Conservation (phyloP, 2,329 filamentous ascomycete genomes). For the Rhinocladiella similis region DNA sequence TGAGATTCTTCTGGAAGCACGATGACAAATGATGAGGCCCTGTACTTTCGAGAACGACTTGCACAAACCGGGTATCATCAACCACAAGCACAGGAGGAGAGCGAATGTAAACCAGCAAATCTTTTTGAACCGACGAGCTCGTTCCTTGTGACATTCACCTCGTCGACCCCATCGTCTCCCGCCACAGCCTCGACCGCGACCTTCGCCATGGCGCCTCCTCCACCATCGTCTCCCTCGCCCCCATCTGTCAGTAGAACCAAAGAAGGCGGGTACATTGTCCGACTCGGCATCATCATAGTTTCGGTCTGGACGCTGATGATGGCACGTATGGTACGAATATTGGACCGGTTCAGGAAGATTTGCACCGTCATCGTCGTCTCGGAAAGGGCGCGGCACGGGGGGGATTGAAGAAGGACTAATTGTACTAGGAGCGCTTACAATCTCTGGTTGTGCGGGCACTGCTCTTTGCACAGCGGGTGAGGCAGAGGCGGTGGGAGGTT, state of each 20-base stretch:
- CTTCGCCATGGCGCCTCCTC: neutral
- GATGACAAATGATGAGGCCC: neutral
- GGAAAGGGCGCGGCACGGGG: constrained; percentile 4
- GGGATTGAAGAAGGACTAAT: constrained; percentile 4
- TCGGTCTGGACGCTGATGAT: neutral
- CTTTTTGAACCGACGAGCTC: constrained; percentile 19
- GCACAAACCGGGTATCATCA: constrained; percentile 23
- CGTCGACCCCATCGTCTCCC: constrained; percentile 5
- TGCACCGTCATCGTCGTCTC: constrained; percentile 13
- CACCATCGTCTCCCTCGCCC: constrained; percentile 9
- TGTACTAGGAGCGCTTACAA: constrained; percentile 21
- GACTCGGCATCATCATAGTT: constrained; percentile 5
- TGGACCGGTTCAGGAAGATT: constrained; percentile 13
- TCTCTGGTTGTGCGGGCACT: constrained; percentile 9
- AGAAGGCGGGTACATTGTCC: neutral
- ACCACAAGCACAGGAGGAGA: constrained; percentile 21
- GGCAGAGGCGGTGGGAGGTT: constrained; percentile 7
- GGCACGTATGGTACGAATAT: neutral
- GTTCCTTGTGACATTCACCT: constrained; percentile 6
- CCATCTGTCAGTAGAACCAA: neutral
- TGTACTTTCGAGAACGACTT: constrained; percentile 23
- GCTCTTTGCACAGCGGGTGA: constrained; percentile 18
- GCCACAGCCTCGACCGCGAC: constrained; percentile 15
- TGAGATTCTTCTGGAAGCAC: neutral
- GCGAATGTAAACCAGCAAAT: constrained; percentile 19